Evolutionary conservation across 441 rosid genomes (phyloP).

Genomic region (Jatropha podagrica): DNA sequence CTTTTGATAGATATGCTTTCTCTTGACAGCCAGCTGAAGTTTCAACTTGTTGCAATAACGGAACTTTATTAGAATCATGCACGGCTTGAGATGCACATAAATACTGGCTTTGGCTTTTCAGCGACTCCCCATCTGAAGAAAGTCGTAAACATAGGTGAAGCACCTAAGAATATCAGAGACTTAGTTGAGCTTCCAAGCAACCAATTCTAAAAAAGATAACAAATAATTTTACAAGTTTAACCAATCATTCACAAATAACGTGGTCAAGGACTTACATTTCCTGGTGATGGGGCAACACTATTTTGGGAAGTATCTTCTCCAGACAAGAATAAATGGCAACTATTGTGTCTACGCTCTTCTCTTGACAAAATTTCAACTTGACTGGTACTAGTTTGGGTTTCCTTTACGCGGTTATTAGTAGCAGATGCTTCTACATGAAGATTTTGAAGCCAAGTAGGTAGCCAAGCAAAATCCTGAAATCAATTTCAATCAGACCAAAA

Average conservation of each 20-base stretch:
- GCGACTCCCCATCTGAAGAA: constrained; percentile 39
- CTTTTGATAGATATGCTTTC: constrained; percentile 14
- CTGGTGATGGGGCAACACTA: constrained; percentile 33
- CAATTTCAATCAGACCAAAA: background rate
- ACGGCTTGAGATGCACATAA: constrained; percentile 18
- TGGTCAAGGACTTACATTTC: constrained; percentile 35
- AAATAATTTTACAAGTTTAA: background rate
- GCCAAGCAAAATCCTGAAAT: constrained; percentile 52
- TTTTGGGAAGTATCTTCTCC: constrained; percentile 43
- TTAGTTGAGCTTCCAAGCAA: constrained; percentile 13
- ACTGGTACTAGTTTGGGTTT: constrained; percentile 16
- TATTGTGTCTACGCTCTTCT: constrained; percentile 28
- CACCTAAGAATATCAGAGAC: constrained; percentile 31
- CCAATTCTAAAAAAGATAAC: background rate
- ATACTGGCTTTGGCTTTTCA: constrained; percentile 26
- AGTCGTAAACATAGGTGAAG: constrained; percentile 44
- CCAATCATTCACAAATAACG: background rate
- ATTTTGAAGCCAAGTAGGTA: constrained; percentile 55
- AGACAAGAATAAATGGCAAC: constrained; percentile 40
- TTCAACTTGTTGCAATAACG: constrained; percentile 25
- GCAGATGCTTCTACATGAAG: constrained; percentile 27
- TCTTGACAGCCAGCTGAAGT: constrained; percentile 22
- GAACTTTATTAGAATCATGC: constrained; percentile 17
- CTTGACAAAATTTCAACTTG: constrained; percentile 16
- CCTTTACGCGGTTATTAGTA: background rate